Evolutionary conservation across 192 early-diverging fungal species (phyloP), one percentile per base, ranked within the genome.

Genomic region (Backusella luteola): DNA sequence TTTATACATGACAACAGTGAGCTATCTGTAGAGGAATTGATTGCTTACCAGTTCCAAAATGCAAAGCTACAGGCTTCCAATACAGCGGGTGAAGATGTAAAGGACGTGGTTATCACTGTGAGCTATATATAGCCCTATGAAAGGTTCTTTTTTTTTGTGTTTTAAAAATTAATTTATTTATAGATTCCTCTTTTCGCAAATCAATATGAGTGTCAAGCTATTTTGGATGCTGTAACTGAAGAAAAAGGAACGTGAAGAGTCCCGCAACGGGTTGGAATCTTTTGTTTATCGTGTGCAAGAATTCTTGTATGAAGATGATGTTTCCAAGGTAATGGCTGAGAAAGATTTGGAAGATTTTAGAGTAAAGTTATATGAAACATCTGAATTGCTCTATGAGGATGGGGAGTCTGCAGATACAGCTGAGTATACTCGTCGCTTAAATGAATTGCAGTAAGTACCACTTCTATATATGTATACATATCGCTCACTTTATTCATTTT

Each of bases 151-250:
- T 17, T 35, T 76, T 53, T 70, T 49, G 26, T 32, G 2, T 32
- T 32, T 53, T 56, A 34, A 66, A 71, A 41, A 21, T 77, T 59
- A 11, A 77, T n/a, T 8, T 3, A 15, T 34, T 52, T 21, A 38
- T 70, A 93, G 92, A 88, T 99, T 5, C 96, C 98, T 29, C 91
- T 95, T 29, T 96, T 94, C 79, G 95, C 94, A 77, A 92, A 84
- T 75, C 95, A 97, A 78, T 89, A 87, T 73, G 96, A 99, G 85
- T 93, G 98, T 23, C 93, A 93, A 80, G 93, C 96, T 14, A 85
- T 98, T 79, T 83, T 98, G 11, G 98, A 98, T 79, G 94, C 98
- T 38, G 97, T 97, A 29, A n/a, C n/a, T n/a, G n/a, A n/a, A n/a
- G 15, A 92, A 92, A 69, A 86, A 85, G 38, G 87, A 87, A 7